Percentiles rank a stretch among this genome's conserved stretches.
Evolutionary conservation across 768 basidiomycete genomes (phyloP).

Genomic region (Mycena rosella): DNA sequence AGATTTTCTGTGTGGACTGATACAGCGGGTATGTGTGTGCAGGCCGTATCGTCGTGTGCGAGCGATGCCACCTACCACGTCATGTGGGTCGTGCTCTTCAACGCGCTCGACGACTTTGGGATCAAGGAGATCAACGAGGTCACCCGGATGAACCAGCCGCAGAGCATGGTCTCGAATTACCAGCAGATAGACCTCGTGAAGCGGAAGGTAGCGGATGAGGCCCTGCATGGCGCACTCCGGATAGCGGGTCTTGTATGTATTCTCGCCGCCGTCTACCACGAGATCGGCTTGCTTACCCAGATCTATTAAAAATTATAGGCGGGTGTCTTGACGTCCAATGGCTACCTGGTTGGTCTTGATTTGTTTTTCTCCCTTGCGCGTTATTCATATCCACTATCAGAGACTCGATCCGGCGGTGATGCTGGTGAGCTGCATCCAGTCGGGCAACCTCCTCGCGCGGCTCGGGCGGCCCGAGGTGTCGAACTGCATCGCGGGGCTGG

Average conservation of each 20-base stretch:
- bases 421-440: slow-evolving; percentile 87
- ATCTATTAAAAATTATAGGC: slow-evolving; percentile 66
- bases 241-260: slow-evolving; percentile 86
- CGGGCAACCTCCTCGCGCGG: slow-evolving; percentile 84
- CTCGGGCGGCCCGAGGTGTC: slow-evolving; percentile 86
- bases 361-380: neutral
- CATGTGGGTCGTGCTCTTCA: slow-evolving; percentile 90
- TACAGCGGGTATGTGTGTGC: slow-evolving; percentile 17
- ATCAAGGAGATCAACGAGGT: slow-evolving; percentile 77
- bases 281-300: slow-evolving; percentile 2
- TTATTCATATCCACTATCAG: slow-evolving; percentile 47
- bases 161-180: slow-evolving; percentile 52
- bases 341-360: slow-evolving; percentile 75
- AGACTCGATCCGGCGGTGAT: slow-evolving; percentile 90
- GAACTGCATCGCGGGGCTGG: slow-evolving; percentile 86
- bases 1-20: neutral
- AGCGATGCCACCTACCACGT: slow-evolving; percentile 93
- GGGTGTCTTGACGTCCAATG: slow-evolving; percentile 87
- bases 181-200: slow-evolving; percentile 72
- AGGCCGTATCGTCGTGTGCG: slow-evolving; percentile 73
- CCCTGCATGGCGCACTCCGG: slow-evolving; percentile 85
- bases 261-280: slow-evolving; percentile 17
- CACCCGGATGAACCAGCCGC: slow-evolving; percentile 49
- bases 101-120: slow-evolving; percentile 87
- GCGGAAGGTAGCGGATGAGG: slow-evolving; percentile 83